phyloP scores from a whole-genome alignment of 2,329 filamentous ascomycete species.

The Cladosporium colombiae region DNA sequence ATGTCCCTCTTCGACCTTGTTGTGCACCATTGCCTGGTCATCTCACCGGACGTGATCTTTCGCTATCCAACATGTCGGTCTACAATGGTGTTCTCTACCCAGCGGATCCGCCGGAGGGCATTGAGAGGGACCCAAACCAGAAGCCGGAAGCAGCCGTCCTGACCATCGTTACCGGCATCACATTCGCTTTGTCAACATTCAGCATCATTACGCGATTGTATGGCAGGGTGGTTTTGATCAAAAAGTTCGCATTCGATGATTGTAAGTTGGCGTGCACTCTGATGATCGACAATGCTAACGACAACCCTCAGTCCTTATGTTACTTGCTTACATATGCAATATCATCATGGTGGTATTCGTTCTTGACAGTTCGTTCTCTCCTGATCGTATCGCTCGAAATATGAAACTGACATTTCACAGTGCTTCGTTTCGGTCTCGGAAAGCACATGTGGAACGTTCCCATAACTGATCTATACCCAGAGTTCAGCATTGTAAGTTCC shows the following conservation, averaged over 20 bases:
- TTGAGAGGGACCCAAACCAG: constrained; percentile 13
- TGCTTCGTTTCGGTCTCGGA: constrained; percentile 13
- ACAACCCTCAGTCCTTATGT: constrained; percentile 7
- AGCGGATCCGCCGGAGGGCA: constrained; percentile 9
- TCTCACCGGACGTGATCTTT: neutral
- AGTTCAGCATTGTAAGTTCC: constrained; percentile 7
- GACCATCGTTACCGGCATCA: constrained; percentile 9
- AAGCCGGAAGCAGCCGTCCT: constrained; percentile 9
- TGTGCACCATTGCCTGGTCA: neutral
- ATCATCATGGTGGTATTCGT: neutral
- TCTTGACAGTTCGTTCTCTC: constrained; percentile 9
- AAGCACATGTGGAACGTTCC: constrained; percentile 18
- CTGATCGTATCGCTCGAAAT: neutral
- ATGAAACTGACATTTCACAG: neutral
- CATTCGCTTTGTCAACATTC: constrained; percentile 4
- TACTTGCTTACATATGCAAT: constrained; percentile 13
- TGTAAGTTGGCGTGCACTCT: neutral
- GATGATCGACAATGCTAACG: neutral
- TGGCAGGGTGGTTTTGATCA: constrained; percentile 3
- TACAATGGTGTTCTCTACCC: constrained; percentile 19
- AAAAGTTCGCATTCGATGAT: constrained; percentile 16
- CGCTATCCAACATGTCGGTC: neutral
- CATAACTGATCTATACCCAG: constrained; percentile 9
- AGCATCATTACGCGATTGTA: constrained; percentile 14
- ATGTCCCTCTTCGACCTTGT: neutral